Base-by-base conservation (phyloP, 2,329 filamentous ascomycete genomes). In the Stachybotrys elegans region DNA sequence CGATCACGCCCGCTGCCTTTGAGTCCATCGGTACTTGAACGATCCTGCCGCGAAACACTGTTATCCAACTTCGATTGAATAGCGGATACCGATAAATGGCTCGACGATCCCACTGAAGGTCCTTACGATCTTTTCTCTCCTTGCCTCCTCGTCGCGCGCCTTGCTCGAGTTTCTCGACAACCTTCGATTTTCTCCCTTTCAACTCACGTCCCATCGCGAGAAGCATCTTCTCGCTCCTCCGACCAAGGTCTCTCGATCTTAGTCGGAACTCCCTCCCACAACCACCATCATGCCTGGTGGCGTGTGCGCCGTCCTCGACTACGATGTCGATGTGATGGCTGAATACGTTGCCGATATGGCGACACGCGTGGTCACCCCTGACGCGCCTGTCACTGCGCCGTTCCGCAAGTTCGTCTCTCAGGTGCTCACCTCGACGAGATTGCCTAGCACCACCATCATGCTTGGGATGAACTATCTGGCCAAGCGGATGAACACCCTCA, bases 251-350 rank as follows among this genome's bases (percentile, higher is more conserved):
- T 43, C 25, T 22, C 46, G 67, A 61, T 69, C 66, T 68, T 68
- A 49, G 64, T 69, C 66, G 64, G 65, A 52, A 47, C 41, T 50
- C 48, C 27, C 32, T 29, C 22, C 48, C 51, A 51, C 40, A 54
- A 58, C 58, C 53, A 59, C 57, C 71, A 81, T 69, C 59, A 82
- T 82, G 78, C 72, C 78, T 52, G 90, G 91, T 63, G 91, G 91
- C 57, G 91, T 96, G 31, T 93, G 91, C 57, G 89, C 89, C 59
- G 87, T 94, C 70, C 81, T 96, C 68, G 91, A 95, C 73, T 96
- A 96, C 66, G 90, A 95, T 68, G 92, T 95, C 81, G 89, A 95
- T 63, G 76, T 86, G 66, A 96, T 95, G 91, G 86, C 89, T 51
- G 89, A 95, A 63, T 96, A 95, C 67, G 90, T 95, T 62, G 85